phyloP scores from a whole-genome alignment of 441 rosid species.

The Theobroma grandiflorum region DNA sequence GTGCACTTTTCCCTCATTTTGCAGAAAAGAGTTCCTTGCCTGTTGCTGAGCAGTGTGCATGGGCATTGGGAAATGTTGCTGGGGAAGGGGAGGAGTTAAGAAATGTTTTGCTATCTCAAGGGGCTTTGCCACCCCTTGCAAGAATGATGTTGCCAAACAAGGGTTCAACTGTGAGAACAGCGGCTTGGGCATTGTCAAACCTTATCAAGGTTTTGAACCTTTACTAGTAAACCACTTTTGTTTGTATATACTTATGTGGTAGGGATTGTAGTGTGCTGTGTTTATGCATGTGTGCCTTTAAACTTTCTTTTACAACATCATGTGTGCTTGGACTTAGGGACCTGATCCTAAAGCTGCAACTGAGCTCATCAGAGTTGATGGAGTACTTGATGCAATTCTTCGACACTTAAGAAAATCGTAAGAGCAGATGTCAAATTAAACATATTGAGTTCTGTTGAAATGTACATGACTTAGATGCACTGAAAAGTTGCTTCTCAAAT shows the following conservation, averaged over 20 bases:
- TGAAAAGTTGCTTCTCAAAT: slow-evolving; percentile 21
- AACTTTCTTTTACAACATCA: slow-evolving; percentile 11
- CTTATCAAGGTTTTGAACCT: slow-evolving; percentile 76
- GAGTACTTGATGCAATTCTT: slow-evolving; percentile 77
- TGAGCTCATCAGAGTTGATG: slow-evolving; percentile 79
- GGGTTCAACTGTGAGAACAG: slow-evolving; percentile 92
- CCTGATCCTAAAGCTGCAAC: slow-evolving; percentile 90
- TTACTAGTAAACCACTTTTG: slow-evolving; percentile 22
- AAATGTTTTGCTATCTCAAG: slow-evolving; percentile 87
- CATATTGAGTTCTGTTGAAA: slow-evolving; percentile 7
- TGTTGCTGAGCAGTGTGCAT: slow-evolving; percentile 96
- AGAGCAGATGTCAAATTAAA: slow-evolving; percentile 43
- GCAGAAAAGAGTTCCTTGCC: slow-evolving; percentile 88
- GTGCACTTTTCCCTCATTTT: slow-evolving; percentile 31
- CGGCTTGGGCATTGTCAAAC: slow-evolving; percentile 98
- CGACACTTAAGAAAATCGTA: slow-evolving; percentile 86
- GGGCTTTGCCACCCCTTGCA: slow-evolving; percentile 88
- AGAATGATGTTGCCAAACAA: slow-evolving; percentile 94
- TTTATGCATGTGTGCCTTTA: neutral
- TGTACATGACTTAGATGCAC: neutral
- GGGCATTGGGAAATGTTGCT: slow-evolving; percentile 98
- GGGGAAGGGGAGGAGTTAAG: slow-evolving; percentile 97
- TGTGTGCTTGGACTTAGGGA: slow-evolving; percentile 63
- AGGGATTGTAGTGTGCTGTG: neutral
- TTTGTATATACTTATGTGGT: neutral